Evolutionary conservation across 2,329 filamentous ascomycete genomes (phyloP).

Genomic region (Knoxdaviesia proteae): DNA sequence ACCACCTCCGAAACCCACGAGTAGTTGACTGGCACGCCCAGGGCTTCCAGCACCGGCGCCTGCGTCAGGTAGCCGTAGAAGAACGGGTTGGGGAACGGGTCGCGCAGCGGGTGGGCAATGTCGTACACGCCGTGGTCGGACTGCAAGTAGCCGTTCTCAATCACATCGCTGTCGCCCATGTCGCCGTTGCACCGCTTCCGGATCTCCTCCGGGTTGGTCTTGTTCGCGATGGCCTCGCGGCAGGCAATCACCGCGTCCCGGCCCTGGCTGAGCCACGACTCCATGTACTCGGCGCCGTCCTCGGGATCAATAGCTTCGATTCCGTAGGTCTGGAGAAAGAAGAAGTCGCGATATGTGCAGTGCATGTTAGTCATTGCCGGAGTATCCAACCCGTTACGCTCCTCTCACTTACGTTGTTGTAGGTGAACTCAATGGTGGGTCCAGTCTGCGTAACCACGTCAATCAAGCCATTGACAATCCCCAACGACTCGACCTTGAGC

Average conservation of each 20-base stretch:
- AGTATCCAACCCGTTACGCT: neutral
- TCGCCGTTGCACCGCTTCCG: neutral
- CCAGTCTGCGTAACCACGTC: slow-evolving; percentile 41
- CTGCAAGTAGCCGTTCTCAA: slow-evolving; percentile 34
- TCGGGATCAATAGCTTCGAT: too few relatives aligned
- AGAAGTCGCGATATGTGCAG: neutral
- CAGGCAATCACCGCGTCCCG: slow-evolving; percentile 21
- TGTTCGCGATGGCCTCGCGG: slow-evolving; percentile 10
- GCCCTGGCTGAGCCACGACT: slow-evolving; percentile 10
- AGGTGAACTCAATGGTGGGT: slow-evolving; percentile 33
- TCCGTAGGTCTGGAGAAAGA: too few relatives aligned
- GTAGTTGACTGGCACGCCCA: slow-evolving; percentile 43
- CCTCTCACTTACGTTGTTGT: slow-evolving; percentile 31
- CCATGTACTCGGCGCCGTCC: neutral
- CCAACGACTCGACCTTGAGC: slow-evolving; percentile 34
- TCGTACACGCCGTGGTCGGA: slow-evolving; percentile 39
- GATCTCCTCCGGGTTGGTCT: neutral
- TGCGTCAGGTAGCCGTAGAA: slow-evolving; percentile 46
- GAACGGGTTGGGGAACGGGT: slow-evolving; percentile 42
- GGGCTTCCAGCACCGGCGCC: slow-evolving; percentile 29
- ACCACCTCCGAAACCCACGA: slow-evolving; percentile 24
- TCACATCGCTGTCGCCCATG: slow-evolving; percentile 25
- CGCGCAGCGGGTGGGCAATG: slow-evolving; percentile 29
- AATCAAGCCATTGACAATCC: slow-evolving; percentile 52
- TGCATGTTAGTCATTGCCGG: neutral